Evolutionary conservation across 148 eudicot genomes (phyloP).

Genomic region (Fagopyrum tataricum): DNA sequence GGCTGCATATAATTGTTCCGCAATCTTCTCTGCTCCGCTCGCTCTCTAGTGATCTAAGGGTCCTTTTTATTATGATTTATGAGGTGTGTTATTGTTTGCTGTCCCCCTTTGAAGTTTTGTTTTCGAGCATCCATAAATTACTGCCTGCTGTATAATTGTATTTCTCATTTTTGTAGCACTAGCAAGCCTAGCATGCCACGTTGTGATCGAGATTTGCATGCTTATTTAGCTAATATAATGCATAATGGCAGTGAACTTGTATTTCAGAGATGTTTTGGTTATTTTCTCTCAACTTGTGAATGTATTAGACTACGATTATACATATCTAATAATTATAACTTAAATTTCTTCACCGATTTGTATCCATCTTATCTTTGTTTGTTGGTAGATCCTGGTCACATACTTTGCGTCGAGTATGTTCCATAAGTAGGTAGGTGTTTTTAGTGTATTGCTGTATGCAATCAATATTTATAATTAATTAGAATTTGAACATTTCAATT

Average conservation of each 20-base stretch:
- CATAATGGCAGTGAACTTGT: not conserved
- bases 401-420: too few species aligned
- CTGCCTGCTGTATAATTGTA: constrained; percentile 7
- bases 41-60: constrained; percentile 7
- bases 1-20: not conserved
- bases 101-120: not conserved
- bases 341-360: too few species aligned
- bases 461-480: too few species aligned
- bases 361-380: too few species aligned
- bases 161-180: constrained; percentile 7
- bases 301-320: too few species aligned
- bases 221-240: not conserved
- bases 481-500: too few species aligned
- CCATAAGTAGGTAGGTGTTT: too few species aligned
- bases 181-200: not conserved
- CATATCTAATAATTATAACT: too few species aligned
- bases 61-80: not conserved
- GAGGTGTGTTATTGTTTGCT: not conserved
- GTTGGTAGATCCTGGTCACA: too few species aligned
- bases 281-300: too few species aligned
- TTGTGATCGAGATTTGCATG: not conserved
- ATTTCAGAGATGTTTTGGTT: not conserved
- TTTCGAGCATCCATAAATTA: not conserved
- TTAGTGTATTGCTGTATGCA: too few species aligned
- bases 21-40: not conserved